These are phyloP conservation scores for Guadua angustifolia DNA, from an alignment of 176 grass and related monocot genomes.

Conservation along the genomic window DNA sequence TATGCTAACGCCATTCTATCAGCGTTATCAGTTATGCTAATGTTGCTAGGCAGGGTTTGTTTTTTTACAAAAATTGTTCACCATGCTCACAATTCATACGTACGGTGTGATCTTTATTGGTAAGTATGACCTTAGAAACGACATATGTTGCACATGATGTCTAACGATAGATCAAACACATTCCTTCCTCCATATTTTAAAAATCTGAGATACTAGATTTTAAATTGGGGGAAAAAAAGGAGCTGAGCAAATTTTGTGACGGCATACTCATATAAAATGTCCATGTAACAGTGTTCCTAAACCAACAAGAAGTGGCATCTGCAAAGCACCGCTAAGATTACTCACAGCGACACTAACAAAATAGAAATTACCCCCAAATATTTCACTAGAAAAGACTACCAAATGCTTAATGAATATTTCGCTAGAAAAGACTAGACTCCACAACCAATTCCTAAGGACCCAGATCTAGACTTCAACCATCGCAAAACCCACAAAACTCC, in stretches of 20 bases:
- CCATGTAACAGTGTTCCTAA: conserved; percentile 5
- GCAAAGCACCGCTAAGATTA: neutral
- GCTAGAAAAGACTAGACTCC: conserved; percentile 7
- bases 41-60: neutral
- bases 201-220: neutral
- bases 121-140: conserved; percentile 10
- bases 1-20: conserved; percentile 13
- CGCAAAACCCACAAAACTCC: neutral
- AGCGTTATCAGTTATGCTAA: neutral
- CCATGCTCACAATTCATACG: neutral
- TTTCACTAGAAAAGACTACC: neutral
- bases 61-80: neutral
- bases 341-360: neutral
- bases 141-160: neutral
- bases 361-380: neutral
- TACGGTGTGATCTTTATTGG: neutral
- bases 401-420: neutral
- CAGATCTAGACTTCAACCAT: conserved; percentile 12
- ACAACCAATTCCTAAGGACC: neutral
- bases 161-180: neutral
- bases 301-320: conserved; percentile 24
- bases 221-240: neutral
- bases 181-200: neutral
- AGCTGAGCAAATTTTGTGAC: neutral
- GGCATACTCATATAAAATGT: neutral